phyloP scores from a whole-genome alignment of 192 early-diverging fungal species.

The Linnemannia schmuckeri region DNA sequence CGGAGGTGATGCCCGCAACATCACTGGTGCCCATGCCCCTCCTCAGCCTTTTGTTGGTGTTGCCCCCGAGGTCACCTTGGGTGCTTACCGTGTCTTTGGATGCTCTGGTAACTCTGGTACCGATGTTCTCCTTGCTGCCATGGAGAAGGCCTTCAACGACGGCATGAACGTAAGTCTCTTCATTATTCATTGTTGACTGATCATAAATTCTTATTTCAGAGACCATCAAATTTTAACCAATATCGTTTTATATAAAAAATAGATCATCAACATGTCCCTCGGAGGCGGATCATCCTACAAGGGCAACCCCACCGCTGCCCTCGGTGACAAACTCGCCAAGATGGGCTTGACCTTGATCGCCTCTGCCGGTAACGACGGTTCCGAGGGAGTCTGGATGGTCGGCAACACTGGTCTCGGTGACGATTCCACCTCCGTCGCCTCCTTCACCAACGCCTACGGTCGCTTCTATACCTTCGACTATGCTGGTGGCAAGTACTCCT shows the following conservation, averaged over 20 bases:
- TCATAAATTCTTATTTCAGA: conserved; percentile 7
- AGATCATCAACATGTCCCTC: conserved; percentile 78
- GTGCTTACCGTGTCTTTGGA: conserved; percentile 87
- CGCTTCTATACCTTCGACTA: conserved; percentile 20
- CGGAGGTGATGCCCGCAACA: conserved; percentile 67
- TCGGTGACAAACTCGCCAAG: conserved; percentile 60
- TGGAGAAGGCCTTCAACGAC: conserved; percentile 80
- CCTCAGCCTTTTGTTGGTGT: conserved; percentile 75
- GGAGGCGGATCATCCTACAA: conserved; percentile 73
- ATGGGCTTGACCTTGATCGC: conserved; percentile 73
- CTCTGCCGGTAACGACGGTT: conserved; percentile 85
- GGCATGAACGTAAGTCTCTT: conserved; percentile 74
- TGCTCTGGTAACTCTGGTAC: conserved; percentile 75
- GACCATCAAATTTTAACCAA: not conserved
- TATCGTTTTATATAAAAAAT: conserved; percentile 3
- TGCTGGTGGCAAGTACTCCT: conserved; percentile 20
- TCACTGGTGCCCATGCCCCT: conserved; percentile 38
- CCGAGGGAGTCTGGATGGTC: conserved; percentile 68
- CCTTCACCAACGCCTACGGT: conserved; percentile 27
- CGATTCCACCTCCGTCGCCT: conserved; percentile 58
- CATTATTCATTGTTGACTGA: conserved; percentile 38
- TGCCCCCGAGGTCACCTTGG: conserved; percentile 85
- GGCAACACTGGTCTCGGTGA: conserved; percentile 70
- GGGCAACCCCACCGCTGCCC: conserved; percentile 62
- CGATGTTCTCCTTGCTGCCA: conserved; percentile 83